phyloP scores from a whole-genome alignment of 1,139 yeast species.

The Scheffersomyces parashehatae region DNA sequence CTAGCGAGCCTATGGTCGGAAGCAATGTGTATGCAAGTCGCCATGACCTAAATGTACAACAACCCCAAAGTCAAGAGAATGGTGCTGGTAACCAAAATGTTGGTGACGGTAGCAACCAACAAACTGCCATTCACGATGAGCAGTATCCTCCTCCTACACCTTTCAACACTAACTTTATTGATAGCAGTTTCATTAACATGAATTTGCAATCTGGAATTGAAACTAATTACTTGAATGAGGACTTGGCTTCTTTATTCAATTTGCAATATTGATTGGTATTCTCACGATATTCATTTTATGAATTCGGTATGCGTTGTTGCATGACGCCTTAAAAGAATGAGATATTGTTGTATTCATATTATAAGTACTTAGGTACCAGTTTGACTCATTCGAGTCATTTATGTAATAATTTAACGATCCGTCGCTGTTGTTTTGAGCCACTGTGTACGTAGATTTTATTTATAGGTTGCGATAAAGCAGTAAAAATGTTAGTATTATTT shows the following conservation, averaged over 20 bases:
- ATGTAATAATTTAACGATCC: too few relatives aligned
- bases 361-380: too few relatives aligned
- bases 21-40: conserved; percentile 14
- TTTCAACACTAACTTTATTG: conserved; percentile 46
- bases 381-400: too few relatives aligned
- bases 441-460: too few relatives aligned
- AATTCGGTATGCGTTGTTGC: too few relatives aligned
- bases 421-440: too few relatives aligned
- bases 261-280: conserved; percentile 13
- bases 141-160: conserved; percentile 26
- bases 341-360: too few relatives aligned
- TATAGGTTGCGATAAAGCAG: too few relatives aligned
- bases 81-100: conserved; percentile 6
- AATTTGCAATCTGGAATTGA: conserved; percentile 45
- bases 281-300: too few relatives aligned
- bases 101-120: conserved; percentile 6
- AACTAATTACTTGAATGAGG: conserved; percentile 32
- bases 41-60: too few relatives aligned
- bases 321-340: too few relatives aligned
- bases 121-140: conserved; percentile 9
- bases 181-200: conserved; percentile 46
- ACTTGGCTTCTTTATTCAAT: conserved; percentile 33
- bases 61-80: neutral
- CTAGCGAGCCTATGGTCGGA: conserved; percentile 9
- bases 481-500: too few relatives aligned